These are phyloP conservation scores for Debaryomycetaceae sp. DNA, from an alignment of 1,139 yeast genomes.

Conservation along the genomic window DNA sequence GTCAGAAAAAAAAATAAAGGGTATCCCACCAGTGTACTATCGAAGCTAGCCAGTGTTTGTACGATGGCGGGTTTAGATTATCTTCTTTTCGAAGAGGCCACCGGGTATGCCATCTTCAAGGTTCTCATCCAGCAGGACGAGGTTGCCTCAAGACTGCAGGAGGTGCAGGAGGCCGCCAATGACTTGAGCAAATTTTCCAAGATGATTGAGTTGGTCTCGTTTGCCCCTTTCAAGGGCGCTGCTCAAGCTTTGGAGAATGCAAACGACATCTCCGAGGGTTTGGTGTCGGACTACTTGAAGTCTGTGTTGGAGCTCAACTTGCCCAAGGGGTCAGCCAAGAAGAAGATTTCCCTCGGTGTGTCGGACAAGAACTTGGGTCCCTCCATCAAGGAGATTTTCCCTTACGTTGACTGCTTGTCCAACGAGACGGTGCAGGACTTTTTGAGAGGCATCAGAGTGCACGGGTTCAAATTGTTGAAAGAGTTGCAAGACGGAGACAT, in stretches of 20 bases:
- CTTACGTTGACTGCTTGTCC: slow-evolving; percentile 84
- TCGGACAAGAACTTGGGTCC: slow-evolving; percentile 97
- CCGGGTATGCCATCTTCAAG: slow-evolving; percentile 96
- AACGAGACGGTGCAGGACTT: slow-evolving; percentile 92
- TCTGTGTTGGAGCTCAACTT: slow-evolving; percentile 84
- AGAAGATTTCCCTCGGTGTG: slow-evolving; percentile 70
- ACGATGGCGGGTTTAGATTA: slow-evolving; percentile 73
- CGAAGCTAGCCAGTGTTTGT: too few species aligned
- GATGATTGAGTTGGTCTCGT: slow-evolving; percentile 87
- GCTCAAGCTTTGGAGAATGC: slow-evolving; percentile 99
- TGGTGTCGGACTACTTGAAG: slow-evolving; percentile 88
- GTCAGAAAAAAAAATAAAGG: too few species aligned
- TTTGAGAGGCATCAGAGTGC: slow-evolving; percentile 90
- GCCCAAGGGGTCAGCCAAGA: slow-evolving; percentile 78
- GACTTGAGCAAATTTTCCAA: slow-evolving; percentile 89
- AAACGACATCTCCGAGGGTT: slow-evolving; percentile 95
- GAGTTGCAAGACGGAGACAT: slow-evolving; percentile 92
- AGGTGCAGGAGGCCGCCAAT: slow-evolving; percentile 87
- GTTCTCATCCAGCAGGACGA: slow-evolving; percentile 93
- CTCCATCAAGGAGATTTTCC: slow-evolving; percentile 86
- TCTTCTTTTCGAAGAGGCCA: slow-evolving; percentile 96
- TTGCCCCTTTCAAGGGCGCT: slow-evolving; percentile 98
- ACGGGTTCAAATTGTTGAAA: slow-evolving; percentile 83
- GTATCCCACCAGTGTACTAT: slow-evolving; percentile 3
- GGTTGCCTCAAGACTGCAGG: slow-evolving; percentile 84